Evolutionary conservation across 2,329 filamentous ascomycete genomes (phyloP).

Genomic region (Aspergillus nomiae): DNA sequence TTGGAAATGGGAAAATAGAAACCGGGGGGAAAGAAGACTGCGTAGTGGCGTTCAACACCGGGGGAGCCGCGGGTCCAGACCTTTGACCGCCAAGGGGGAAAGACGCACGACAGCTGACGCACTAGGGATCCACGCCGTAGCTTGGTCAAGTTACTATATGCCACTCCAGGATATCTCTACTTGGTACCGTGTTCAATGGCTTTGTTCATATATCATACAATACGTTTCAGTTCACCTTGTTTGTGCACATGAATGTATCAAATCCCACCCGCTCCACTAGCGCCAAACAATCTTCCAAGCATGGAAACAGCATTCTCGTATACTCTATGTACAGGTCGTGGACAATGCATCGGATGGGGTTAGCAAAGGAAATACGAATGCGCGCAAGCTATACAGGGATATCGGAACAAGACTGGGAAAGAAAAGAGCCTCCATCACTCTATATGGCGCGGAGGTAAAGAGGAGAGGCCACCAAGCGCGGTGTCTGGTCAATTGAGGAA

Average conservation of each 20-base stretch:
- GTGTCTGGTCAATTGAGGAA: background rate
- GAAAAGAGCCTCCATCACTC: background rate
- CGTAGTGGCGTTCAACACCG: conserved; percentile 17
- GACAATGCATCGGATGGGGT: conserved; percentile 2
- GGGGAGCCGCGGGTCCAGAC: conserved; percentile 24
- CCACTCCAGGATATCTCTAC: background rate
- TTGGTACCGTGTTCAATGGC: background rate
- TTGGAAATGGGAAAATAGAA: background rate
- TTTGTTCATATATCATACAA: background rate
- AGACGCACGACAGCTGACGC: conserved; percentile 1
- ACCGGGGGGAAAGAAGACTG: conserved; percentile 1
- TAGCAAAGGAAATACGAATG: background rate
- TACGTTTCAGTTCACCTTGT: background rate
- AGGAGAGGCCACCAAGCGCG: background rate
- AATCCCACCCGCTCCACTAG: background rate
- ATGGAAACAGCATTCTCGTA: conserved; percentile 12
- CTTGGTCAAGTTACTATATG: background rate
- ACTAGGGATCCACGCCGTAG: background rate
- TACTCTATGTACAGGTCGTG: conserved; percentile 19
- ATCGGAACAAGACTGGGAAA: background rate
- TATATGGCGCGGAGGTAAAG: background rate
- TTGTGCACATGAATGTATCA: background rate
- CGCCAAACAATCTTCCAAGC: conserved; percentile 10
- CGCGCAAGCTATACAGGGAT: conserved; percentile 13
- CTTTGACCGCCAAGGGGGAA: conserved; percentile 1